These are phyloP conservation scores for Epithemia pelagica DNA, from an alignment of 108 stramenopile genomes.

Conservation along the genomic window DNA sequence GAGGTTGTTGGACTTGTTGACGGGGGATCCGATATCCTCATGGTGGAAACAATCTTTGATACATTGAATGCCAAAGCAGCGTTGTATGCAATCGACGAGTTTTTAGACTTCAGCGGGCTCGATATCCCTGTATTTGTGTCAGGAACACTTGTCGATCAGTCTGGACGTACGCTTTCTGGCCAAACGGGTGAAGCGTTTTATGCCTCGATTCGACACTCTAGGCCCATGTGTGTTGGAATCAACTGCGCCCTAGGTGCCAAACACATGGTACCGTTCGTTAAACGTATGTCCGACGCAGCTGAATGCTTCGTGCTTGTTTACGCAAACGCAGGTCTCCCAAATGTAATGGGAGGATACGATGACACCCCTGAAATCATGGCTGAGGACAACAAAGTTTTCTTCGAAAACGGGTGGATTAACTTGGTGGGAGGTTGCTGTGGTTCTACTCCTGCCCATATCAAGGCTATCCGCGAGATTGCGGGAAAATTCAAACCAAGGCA, in stretches of 20 bases:
- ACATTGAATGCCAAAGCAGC: slow-evolving; percentile 98
- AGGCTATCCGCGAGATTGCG: slow-evolving; percentile 68
- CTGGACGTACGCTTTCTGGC: slow-evolving; percentile 95
- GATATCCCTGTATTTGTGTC: slow-evolving; percentile 97
- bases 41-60: slow-evolving; percentile 99
- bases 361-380: slow-evolving; percentile 96
- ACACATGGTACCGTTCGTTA: slow-evolving; percentile 95
- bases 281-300: slow-evolving; percentile 81
- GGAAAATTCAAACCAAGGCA: slow-evolving; percentile 61
- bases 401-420: slow-evolving; percentile 91
- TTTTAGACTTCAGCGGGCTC: slow-evolving; percentile 81
- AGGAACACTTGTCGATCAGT: slow-evolving; percentile 97
- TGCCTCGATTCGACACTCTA: slow-evolving; percentile 92
- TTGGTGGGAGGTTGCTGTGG: slow-evolving; percentile 99
- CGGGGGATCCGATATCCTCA: slow-evolving; percentile 93
- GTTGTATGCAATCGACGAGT: slow-evolving; percentile 89
- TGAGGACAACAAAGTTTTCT: slow-evolving; percentile 84
- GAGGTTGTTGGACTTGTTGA: slow-evolving; percentile 93
- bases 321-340: slow-evolving; percentile 97
- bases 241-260: slow-evolving; percentile 97
- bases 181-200: slow-evolving; percentile 99
- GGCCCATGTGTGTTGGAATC: slow-evolving; percentile 98
- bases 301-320: slow-evolving; percentile 98
- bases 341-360: slow-evolving; percentile 99
- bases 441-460: slow-evolving; percentile 95